Conservation (phyloP, 2,329 filamentous ascomycete genomes). For the Arthrobotrys megalospora region DNA sequence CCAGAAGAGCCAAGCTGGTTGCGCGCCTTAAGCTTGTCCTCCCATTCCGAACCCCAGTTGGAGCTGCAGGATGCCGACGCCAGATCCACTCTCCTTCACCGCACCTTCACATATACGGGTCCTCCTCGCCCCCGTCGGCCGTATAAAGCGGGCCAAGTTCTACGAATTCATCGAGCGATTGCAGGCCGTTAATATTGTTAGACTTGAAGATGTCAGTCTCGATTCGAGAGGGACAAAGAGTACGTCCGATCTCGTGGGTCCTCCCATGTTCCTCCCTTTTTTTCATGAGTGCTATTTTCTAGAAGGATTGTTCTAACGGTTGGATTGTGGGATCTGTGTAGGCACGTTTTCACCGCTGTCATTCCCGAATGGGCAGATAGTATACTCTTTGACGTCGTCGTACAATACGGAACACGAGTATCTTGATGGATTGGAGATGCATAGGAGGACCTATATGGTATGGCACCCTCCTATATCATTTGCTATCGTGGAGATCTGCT, state of each 20-base stretch:
- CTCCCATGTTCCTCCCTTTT: slow-evolving; percentile 44
- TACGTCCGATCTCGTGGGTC: slow-evolving; percentile 69
- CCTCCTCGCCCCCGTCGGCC: slow-evolving; percentile 87
- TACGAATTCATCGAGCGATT: slow-evolving; percentile 82
- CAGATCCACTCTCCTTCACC: slow-evolving; percentile 90
- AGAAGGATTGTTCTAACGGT: background rate
- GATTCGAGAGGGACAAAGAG: slow-evolving; percentile 88
- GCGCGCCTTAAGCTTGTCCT: slow-evolving; percentile 25
- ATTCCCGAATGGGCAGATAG: slow-evolving; percentile 86
- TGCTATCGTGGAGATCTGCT: slow-evolving; percentile 19
- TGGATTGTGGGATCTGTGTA: slow-evolving; percentile 67
- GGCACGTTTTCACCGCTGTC: slow-evolving; percentile 94
- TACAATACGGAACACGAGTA: slow-evolving; percentile 76
- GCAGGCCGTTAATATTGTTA: slow-evolving; percentile 83
- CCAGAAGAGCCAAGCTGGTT: slow-evolving; percentile 36
- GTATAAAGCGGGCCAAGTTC: slow-evolving; percentile 86
- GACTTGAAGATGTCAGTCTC: slow-evolving; percentile 86
- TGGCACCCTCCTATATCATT: slow-evolving; percentile 4
- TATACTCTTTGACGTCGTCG: slow-evolving; percentile 89
- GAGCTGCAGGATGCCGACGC: slow-evolving; percentile 70
- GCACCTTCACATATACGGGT: slow-evolving; percentile 92
- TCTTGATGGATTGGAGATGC: slow-evolving; percentile 64
- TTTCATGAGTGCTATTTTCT: background rate
- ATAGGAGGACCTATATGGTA: slow-evolving; percentile 64
- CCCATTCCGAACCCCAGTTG: slow-evolving; percentile 12